Evolutionary conservation across 2,329 filamentous ascomycete genomes (phyloP).

Genomic region (Fusarium camptoceras): DNA sequence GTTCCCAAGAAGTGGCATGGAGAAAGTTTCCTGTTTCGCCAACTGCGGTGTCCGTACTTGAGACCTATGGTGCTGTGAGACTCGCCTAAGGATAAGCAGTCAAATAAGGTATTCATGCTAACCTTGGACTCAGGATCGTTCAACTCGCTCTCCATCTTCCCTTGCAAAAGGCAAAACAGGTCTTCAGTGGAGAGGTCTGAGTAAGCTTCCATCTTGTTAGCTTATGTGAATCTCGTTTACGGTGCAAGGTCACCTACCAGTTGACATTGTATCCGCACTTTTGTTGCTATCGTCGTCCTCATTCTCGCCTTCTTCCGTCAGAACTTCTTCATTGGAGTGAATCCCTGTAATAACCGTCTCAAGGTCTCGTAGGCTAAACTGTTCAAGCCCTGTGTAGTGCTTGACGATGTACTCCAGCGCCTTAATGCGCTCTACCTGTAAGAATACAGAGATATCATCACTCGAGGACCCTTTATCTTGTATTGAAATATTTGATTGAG

Average conservation of each 20-base stretch:
- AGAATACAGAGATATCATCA: slow-evolving; percentile 14
- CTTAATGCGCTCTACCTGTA: slow-evolving; percentile 33
- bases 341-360: slow-evolving; percentile 5
- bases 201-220: not conserved
- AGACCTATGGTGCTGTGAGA: slow-evolving; percentile 14
- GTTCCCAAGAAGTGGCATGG: not conserved
- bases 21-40: slow-evolving; percentile 1
- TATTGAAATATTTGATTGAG: not conserved
- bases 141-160: slow-evolving; percentile 25
- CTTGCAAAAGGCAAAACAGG: slow-evolving; percentile 21
- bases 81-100: not conserved
- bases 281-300: not conserved
- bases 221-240: too few relatives aligned
- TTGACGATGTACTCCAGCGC: slow-evolving; percentile 33
- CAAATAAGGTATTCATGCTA: not conserved
- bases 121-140: slow-evolving; percentile 22
- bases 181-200: slow-evolving; percentile 31
- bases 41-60: not conserved
- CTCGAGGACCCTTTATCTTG: not conserved
- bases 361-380: slow-evolving; percentile 18
- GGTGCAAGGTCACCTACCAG: not conserved
- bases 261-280: slow-evolving; percentile 3
- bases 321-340: not conserved
- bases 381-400: slow-evolving; percentile 33
- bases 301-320: not conserved